Conservation (phyloP, 2,329 filamentous ascomycete genomes). For the Penicillium palitans region DNA sequence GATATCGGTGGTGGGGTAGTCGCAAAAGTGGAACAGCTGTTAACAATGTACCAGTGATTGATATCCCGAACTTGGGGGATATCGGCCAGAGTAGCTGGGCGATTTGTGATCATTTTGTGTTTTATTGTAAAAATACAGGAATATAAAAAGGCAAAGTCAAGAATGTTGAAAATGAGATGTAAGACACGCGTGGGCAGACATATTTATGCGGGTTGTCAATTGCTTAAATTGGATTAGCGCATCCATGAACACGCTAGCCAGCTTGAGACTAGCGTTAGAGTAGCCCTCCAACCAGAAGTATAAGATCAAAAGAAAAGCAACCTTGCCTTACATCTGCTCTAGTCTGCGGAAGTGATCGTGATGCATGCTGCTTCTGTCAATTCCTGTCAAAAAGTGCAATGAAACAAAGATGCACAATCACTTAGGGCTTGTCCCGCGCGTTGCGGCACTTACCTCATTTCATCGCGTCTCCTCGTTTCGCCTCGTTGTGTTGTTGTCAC, state of each 20-base stretch:
- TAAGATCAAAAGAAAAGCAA: not conserved
- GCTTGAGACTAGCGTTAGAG: not conserved
- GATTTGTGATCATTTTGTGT: constrained; percentile 25
- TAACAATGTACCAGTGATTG: constrained; percentile 40
- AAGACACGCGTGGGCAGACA: not conserved
- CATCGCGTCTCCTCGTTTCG: no score
- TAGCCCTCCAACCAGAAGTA: not conserved
- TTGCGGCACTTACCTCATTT: not conserved
- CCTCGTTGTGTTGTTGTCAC: no score
- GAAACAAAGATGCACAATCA: no score
- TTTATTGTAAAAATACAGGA: not conserved
- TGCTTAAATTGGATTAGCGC: not conserved
- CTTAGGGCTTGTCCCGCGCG: no score
- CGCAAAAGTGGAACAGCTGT: constrained; percentile 38
- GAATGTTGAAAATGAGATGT: not conserved
- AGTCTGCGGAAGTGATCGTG: not conserved
- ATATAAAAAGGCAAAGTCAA: not conserved
- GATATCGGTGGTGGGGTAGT: constrained; percentile 29
- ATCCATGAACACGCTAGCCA: not conserved
- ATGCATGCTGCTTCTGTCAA: not conserved
- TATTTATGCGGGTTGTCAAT: constrained; percentile 1
- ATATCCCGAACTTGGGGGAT: constrained; percentile 39
- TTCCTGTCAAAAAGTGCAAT: not conserved
- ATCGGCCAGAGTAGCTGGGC: constrained; percentile 34
- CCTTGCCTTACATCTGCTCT: not conserved